Evolutionary conservation across 2,329 filamentous ascomycete species (phyloP).

Genomic region (Blumeriella jaapii): DNA sequence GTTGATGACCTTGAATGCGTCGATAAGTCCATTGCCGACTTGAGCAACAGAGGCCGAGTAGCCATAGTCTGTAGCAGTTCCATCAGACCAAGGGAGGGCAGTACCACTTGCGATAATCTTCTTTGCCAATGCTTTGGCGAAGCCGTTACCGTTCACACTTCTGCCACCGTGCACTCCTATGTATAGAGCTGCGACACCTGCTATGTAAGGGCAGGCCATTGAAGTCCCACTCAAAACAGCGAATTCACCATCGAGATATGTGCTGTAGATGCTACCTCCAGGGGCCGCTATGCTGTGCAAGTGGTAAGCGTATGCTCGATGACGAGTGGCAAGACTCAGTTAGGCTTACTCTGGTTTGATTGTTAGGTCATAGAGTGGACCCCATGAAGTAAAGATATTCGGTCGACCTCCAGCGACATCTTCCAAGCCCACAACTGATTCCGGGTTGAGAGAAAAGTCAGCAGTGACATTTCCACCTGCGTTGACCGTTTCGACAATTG

Average conservation of each 20-base stretch:
- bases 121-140: not conserved
- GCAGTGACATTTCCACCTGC: conserved; percentile 2
- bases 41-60: conserved; percentile 2
- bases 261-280: conserved; percentile 6
- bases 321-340: too few species aligned
- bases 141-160: conserved; percentile 1
- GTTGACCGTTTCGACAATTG: conserved; percentile 1
- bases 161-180: conserved; percentile 4
- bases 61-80: not conserved
- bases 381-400: conserved; percentile 2
- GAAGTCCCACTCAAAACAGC: conserved; percentile 10
- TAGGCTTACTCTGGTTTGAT: conserved; percentile 9
- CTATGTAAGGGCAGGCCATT: conserved; percentile 13
- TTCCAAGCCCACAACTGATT: not conserved
- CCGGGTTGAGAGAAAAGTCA: conserved; percentile 2
- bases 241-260: conserved; percentile 5
- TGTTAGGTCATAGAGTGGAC: conserved; percentile 1
- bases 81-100: conserved; percentile 1
- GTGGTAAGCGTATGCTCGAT: too few species aligned
- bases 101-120: not conserved
- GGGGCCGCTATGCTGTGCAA: conserved; percentile 8
- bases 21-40: not conserved
- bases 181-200: conserved; percentile 10
- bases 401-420: conserved; percentile 1
- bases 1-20: conserved; percentile 2